Percentiles rank a stretch among this genome's conserved stretches.
Conservation (phyloP, 2,329 filamentous ascomycete genomes). For the Rutstroemia sp. region DNA sequence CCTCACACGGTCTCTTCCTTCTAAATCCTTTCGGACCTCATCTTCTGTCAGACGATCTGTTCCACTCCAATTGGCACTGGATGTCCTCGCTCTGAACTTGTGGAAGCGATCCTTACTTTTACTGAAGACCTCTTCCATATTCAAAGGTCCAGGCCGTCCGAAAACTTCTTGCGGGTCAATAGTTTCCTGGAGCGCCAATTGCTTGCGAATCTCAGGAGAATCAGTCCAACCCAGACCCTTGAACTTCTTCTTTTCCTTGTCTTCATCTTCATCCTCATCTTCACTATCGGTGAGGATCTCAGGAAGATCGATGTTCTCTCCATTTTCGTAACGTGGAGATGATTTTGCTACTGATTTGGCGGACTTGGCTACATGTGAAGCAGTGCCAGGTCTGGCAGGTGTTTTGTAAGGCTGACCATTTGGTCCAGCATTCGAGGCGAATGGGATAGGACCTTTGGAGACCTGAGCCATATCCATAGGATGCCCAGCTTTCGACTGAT, state of each 20-base stretch:
- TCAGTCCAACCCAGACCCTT: slow-evolving; percentile 78
- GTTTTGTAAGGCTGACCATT: slow-evolving; percentile 57
- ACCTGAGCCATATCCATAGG: slow-evolving; percentile 82
- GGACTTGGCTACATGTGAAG: slow-evolving; percentile 42
- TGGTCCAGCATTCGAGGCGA: slow-evolving; percentile 62
- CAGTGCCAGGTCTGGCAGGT: slow-evolving; percentile 47
- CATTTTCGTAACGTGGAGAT: slow-evolving; percentile 80
- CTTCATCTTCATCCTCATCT: slow-evolving; percentile 63
- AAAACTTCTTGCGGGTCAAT: slow-evolving; percentile 83
- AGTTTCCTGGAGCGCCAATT: slow-evolving; percentile 74
- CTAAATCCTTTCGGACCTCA: slow-evolving; percentile 73
- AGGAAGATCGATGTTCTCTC: slow-evolving; percentile 84
- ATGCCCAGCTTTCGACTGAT: slow-evolving; percentile 57
- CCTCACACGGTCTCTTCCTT: slow-evolving; percentile 70
- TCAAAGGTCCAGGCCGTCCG: slow-evolving; percentile 77
- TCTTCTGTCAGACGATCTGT: slow-evolving; percentile 79
- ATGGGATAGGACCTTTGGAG: slow-evolving; percentile 82
- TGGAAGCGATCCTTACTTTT: slow-evolving; percentile 79
- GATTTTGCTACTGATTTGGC: slow-evolving; percentile 57
- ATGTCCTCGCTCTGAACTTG: slow-evolving; percentile 85
- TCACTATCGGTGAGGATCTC: slow-evolving; percentile 95
- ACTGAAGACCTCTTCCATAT: slow-evolving; percentile 94
- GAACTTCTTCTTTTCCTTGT: slow-evolving; percentile 43
- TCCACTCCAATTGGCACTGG: slow-evolving; percentile 88
- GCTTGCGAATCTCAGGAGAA: slow-evolving; percentile 69